Base-by-base conservation (phyloP, 257 asterid species). In the Lycium ferocissimum region DNA sequence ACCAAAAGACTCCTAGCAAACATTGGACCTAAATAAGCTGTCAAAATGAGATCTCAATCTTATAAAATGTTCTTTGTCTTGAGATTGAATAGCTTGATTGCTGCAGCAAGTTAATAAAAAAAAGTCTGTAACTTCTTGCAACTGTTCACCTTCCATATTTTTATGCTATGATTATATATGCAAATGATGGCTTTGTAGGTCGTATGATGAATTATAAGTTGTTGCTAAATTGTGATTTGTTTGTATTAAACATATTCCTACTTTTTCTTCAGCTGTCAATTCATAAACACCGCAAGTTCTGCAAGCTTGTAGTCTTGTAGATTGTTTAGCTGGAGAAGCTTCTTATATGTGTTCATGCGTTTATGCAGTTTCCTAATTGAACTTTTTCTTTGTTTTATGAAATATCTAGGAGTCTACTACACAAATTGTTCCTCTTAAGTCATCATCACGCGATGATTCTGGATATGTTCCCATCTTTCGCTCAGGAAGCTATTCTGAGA, bases 401-500 rank as follows among this genome's bases (percentile, higher is more conserved):
- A 73, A 82, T 87, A 57, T 69, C 18, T 89, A 92, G 98, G 90
- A 88, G 65, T 75, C 87, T 56, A 56, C 90, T 49, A 84, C 83
- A 38, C 92, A 88, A 75, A 71, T 75, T 72, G 78, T 58, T 88
- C 90, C 91, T 84, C 85, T 61, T 70, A 92, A 88, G 78, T 83
- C 90, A 33, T 63, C 87, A 83, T 72, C 93, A 61, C 80, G 85
- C 81, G 92, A 90, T 81, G 91, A 89, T 84, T 88, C 97, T 18
- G 93, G 85, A 85, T 91, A 91, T 86, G 54, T 54, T 47, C 94
- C 93, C 18, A 73, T 22, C 33, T 91, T 88, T 86, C 93, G 93
- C 13, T 93, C 94, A 4, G 94, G 94, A 85, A 89, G 91, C 86
- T 93, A 92, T 86, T 90, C 94, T 10, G 94, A 93, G 85, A 91